Conservation (phyloP, 768 basidiomycete genomes). For the Tubosaeta brunneosetosa region DNA sequence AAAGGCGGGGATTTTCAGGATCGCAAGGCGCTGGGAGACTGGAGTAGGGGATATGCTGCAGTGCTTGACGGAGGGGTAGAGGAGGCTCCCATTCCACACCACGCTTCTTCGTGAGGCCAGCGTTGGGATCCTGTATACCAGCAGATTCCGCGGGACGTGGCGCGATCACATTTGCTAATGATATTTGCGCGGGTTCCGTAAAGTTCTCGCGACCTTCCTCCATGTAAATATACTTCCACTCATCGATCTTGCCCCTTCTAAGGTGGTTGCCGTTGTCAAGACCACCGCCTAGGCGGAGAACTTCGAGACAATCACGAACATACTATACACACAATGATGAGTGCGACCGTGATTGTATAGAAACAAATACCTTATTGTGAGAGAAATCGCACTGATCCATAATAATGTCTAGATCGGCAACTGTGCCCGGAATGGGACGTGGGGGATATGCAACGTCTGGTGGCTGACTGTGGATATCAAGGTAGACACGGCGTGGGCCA, state of each 20-base stretch:
- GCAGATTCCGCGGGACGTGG: constrained; percentile 28
- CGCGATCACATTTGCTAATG: constrained; percentile 29
- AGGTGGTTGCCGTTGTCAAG: constrained; percentile 77
- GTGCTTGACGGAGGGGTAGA: constrained; percentile 43
- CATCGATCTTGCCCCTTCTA: constrained; percentile 68
- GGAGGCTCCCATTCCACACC: constrained; percentile 58
- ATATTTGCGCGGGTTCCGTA: constrained; percentile 32
- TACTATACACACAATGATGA: constrained; percentile 47
- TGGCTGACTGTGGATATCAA: constrained; percentile 59
- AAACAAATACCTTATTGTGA: constrained; percentile 54
- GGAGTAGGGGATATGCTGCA: constrained; percentile 53
- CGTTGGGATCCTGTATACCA: constrained; percentile 43
- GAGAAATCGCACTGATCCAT: constrained; percentile 94
- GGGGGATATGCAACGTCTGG: constrained; percentile 79
- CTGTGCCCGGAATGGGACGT: constrained; percentile 76
- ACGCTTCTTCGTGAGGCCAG: constrained; percentile 54
- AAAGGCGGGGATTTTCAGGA: constrained; percentile 77
- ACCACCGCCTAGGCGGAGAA: constrained; percentile 85
- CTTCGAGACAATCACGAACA: constrained; percentile 96
- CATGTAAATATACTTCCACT: constrained; percentile 86
- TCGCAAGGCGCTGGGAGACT: constrained; percentile 68
- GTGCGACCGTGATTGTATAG: not conserved
- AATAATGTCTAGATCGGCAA: constrained; percentile 83
- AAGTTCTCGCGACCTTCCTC: constrained; percentile 50
- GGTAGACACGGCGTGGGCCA: constrained; percentile 75